Conservation (phyloP, 805 yeast species). For the Kurtzmaniella fragi region DNA sequence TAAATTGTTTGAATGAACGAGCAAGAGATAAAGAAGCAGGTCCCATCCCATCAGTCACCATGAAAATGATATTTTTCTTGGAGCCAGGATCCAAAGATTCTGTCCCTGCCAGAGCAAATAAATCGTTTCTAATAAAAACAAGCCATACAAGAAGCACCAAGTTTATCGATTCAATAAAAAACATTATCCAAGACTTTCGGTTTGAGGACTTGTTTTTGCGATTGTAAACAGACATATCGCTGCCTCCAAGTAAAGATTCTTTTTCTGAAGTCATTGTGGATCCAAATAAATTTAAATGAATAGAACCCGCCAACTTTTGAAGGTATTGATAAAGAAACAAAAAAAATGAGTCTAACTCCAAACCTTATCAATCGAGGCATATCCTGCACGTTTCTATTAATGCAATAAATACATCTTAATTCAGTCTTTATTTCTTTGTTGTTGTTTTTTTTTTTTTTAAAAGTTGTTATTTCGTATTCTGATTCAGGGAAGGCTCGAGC, state of each 20-base stretch:
- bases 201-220: slow-evolving; percentile 2
- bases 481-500: too few species aligned
- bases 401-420: too few species aligned
- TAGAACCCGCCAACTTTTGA: background rate
- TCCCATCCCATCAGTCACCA: slow-evolving; percentile 96
- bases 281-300: too few species aligned
- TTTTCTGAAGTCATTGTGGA: slow-evolving; percentile 5
- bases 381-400: too few species aligned
- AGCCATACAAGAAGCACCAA: slow-evolving; percentile 3
- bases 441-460: too few species aligned
- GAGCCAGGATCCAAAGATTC: slow-evolving; percentile 8
- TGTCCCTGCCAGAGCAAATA: background rate
- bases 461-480: too few species aligned
- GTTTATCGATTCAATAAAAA: slow-evolving; percentile 3
- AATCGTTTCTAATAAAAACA: background rate
- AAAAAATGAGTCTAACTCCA: background rate
- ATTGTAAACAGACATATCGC: slow-evolving; percentile 4
- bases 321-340: too few species aligned
- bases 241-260: slow-evolving; percentile 5
- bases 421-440: too few species aligned
- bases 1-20: slow-evolving; percentile 64
- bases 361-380: background rate
- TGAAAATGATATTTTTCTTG: slow-evolving; percentile 75
- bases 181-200: slow-evolving; percentile 1
- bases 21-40: slow-evolving; percentile 82